Base-by-base conservation (phyloP, 208 protist species). In the Kentomonas sorsogonicus region DNA sequence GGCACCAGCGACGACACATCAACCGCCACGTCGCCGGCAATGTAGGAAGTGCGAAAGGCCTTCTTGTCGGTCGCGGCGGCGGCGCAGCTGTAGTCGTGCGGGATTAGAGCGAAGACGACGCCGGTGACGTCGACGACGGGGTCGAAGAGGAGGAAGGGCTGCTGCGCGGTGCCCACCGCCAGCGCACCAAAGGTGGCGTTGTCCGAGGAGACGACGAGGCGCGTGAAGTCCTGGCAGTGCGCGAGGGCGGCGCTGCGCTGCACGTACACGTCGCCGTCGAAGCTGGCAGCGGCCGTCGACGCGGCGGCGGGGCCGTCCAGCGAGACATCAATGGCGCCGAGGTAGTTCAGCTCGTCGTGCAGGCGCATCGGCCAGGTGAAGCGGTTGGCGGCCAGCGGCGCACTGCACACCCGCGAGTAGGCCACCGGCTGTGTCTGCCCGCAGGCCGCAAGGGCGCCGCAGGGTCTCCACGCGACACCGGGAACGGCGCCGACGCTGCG, bases 331-430 rank as follows among this genome's bases (percentile, higher is more conserved):
- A 79, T 53, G 22, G 65, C 65, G 34, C 61, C 63, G 0, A 68
- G 18, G 26, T 60, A 66, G 44, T 74, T 66, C 9, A 79, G 51
- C 23, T 73, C 65, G 45, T 73, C 66, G 9, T 71, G 64, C 3
- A 83, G 68, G 5, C 72, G 77, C 26, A 47, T 36, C 13, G 77
- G 77, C 64, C 70, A 83, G 39, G 31, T 25, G 26, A 29, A 3
- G 29, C 10, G 25, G 51, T 58, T 59, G 10, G 23, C 7, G 13
- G 40, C 62, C 31, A 60, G 44, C 7, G 45, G 54, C 16, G 62
- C 55, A 43, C 69, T 82, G 62, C 77, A 83, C 20, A 83, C 72
- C 33, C 74, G 50, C 38, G 69, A 54, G 23, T 59, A 69, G 25
- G 39, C 33, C 59, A 74, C 61, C 30, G 65, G n/a, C 15, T 63